Percentiles rank a stretch among this genome's conserved stretches.
Evolutionary conservation across 768 basidiomycete genomes (phyloP).

Genomic region (Kwoniella mangroviensis): DNA sequence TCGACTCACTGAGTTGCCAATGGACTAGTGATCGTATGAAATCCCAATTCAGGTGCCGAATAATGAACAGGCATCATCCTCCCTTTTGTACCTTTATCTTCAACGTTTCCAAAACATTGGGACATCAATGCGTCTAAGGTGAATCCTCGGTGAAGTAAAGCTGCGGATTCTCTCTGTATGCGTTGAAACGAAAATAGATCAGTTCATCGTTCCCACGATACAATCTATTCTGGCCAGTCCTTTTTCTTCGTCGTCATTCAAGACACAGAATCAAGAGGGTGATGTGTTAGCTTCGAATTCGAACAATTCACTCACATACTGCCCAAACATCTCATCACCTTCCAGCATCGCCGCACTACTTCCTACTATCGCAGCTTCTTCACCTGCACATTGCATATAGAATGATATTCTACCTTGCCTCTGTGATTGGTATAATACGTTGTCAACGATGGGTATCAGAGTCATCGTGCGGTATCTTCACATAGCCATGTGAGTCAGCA

Average conservation of each 20-base stretch:
- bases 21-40: constrained; percentile 92
- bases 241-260: too few species aligned
- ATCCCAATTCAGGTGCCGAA: constrained; percentile 80
- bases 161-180: constrained; percentile 62
- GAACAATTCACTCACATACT: constrained; percentile 67
- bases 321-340: constrained; percentile 91
- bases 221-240: too few species aligned
- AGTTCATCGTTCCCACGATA: background rate
- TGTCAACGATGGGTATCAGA: constrained; percentile 74
- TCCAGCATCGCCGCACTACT: constrained; percentile 80
- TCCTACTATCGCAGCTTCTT: constrained; percentile 87
- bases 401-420: constrained; percentile 72
- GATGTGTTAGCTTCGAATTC: too few species aligned
- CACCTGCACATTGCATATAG: constrained; percentile 70
- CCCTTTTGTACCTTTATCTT: constrained; percentile 80
- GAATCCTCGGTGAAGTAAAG: constrained; percentile 85
- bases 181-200: background rate
- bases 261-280: too few species aligned
- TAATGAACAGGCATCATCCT: constrained; percentile 97
- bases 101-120: constrained; percentile 85
- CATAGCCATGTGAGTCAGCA: background rate
- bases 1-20: constrained; percentile 80
- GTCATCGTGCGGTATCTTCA: constrained; percentile 49
- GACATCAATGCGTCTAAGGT: constrained; percentile 79
- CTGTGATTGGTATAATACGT: constrained; percentile 86